Evolutionary conservation across 306 rosid species (phyloP), one percentile per base, ranked within the genome.

Genomic region (Boehmeria nivea): DNA sequence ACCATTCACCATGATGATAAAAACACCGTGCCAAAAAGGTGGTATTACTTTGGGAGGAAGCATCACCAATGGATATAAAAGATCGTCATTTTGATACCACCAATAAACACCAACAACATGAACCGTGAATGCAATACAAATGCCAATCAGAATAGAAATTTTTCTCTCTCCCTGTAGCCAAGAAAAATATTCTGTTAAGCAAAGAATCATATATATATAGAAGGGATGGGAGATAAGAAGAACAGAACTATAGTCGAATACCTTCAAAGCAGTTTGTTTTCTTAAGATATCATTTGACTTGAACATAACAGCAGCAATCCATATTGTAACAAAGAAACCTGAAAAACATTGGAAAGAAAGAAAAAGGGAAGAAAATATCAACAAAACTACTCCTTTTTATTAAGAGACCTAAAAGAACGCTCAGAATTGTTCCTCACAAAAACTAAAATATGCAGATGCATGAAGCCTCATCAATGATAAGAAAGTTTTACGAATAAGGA

Each of bases 111-210:
- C 84, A 74, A 84, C 69, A 55, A 91, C 87, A 36, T 91, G 99
- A 60, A 78, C 64, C 10, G 81, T 57, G 62, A 91, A 91, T 58
- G 86, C 96, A 69, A 91, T 63, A 67, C 95, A 64, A 59, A 91
- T 82, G 67, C 83, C 70, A 44, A 83, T 59, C 57, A 91, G 77
- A 59, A 91, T 69, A 31, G 84, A 76, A 8, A 84, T 56, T 65
- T 83, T 91, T 75, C 99, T 91, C 80, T 91, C 99, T 54, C 99
- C 99, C 99, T 91, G 87, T 79, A 79, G 62, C 69, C 79, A 51
- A 51, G 72, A 74, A 72, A 27, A 63, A 55, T 20, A 48, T 20
- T 23, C 54, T 22, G 51, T 19, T 54, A 57, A 67, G 40, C 34
- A 74, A 71, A 31, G 61, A 51, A 28, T 46, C 1, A 25, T 20